phyloP scores from a whole-genome alignment of 2,329 filamentous ascomycete species.

The Acephala macrosclerotiorum region DNA sequence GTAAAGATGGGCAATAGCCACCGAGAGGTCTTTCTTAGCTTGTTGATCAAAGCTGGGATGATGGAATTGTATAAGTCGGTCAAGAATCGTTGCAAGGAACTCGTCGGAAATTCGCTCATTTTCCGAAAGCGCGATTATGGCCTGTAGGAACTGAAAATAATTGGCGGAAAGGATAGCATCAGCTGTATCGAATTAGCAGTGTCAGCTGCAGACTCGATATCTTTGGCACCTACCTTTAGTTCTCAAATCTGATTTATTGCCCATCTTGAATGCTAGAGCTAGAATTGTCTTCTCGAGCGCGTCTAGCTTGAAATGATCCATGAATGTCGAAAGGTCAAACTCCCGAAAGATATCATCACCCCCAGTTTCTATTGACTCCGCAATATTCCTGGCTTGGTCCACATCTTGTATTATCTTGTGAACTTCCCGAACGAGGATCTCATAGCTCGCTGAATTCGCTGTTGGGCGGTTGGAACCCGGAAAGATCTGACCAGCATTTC shows the following conservation, averaged over 20 bases:
- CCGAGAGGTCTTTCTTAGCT: slow-evolving; percentile 71
- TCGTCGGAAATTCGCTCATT: slow-evolving; percentile 71
- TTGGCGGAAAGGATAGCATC: slow-evolving; percentile 89
- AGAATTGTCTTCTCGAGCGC: slow-evolving; percentile 86
- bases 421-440: slow-evolving; percentile 83
- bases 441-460: slow-evolving; percentile 82
- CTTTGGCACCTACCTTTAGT: slow-evolving; percentile 75
- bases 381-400: slow-evolving; percentile 88
- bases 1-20: slow-evolving; percentile 69
- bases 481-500: slow-evolving; percentile 93
- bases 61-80: slow-evolving; percentile 86
- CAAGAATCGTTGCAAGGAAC: slow-evolving; percentile 81
- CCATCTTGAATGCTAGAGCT: slow-evolving; percentile 86
- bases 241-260: slow-evolving; percentile 81
- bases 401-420: slow-evolving; percentile 82
- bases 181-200: slow-evolving; percentile 58
- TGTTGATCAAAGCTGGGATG: slow-evolving; percentile 85
- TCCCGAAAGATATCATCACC: slow-evolving; percentile 95
- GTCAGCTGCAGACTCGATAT: neutral
- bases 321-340: slow-evolving; percentile 93
- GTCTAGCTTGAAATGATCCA: slow-evolving; percentile 96
- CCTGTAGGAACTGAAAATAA: slow-evolving; percentile 78
- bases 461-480: slow-evolving; percentile 76
- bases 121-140: slow-evolving; percentile 71
- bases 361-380: slow-evolving; percentile 88